Evolutionary conservation across 345 rosid species (phyloP), one percentile per base, ranked within the genome.

Genomic region (Arabidopsis suecica): DNA sequence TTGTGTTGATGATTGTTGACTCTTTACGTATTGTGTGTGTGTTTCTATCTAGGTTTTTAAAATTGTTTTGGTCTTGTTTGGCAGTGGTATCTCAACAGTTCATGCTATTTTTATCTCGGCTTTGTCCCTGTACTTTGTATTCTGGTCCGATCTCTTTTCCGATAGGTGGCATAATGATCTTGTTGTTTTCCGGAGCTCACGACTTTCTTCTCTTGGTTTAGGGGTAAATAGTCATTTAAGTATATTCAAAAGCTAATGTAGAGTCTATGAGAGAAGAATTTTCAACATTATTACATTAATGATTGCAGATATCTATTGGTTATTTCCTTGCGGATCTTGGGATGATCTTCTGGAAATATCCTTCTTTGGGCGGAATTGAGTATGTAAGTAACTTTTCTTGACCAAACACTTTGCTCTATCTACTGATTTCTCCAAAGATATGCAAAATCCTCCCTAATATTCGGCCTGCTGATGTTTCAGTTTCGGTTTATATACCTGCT

Each of bases 321-420:
- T 93, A 91, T 87, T 93, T 93, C 80, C 54, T 88, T 53, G 84
- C 88, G 14, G 98, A 93, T 80, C 94, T 93, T 49, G 88, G 79
- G 42, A 89, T 89, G 96, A 93, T 88, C 67, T 75, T 83, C 63
- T 93, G 98, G 97, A 81, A 82, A 68, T 91, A 89, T 80, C 98
- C 98, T 64, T 82, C 93, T 64, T 76, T 91, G 48, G 97, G 98
- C 67, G 98, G 97, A 66, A 61, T 89, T 68, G 97, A 93, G 80
- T 93, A 86, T 83, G 97, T 88, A 83, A 89, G 98, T 85, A 33
- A 34, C 63, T 65, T 1, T 65, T 78, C 57, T 51, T 49, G 40
- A 33, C 72, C 25, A 47, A 76, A 36, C 63, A 32, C 61, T 61
- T 22, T 42, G 0, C 23, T 25, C 23, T 57, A 45, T 65, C 44